These are phyloP conservation scores for Nicotiana sylvestris DNA, from an alignment of 257 asterid genomes.

Conservation along the genomic window DNA sequence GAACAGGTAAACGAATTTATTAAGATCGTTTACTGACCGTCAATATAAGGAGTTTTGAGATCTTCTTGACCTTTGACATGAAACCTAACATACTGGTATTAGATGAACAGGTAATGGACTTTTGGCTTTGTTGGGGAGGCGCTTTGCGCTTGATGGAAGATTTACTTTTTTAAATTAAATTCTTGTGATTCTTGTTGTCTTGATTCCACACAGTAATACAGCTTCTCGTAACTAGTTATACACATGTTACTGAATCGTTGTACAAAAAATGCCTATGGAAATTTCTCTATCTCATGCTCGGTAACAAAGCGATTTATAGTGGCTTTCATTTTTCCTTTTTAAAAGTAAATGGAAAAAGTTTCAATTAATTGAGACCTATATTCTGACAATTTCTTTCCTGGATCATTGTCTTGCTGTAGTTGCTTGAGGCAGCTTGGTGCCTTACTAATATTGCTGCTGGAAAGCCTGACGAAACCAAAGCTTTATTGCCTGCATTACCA, in stretches of 20 bases:
- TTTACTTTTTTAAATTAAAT: not conserved
- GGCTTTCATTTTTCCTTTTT: not conserved
- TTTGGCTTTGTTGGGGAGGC: not conserved
- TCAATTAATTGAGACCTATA: not conserved
- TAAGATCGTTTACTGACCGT: not conserved
- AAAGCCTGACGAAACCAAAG: constrained; percentile 83
- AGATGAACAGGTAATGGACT: not conserved
- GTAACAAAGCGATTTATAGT: not conserved
- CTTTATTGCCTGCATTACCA: constrained; percentile 85
- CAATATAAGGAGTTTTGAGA: not conserved
- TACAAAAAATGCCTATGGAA: not conserved
- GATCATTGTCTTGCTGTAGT: constrained; percentile 30
- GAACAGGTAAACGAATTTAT: constrained; percentile 64
- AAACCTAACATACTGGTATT: not conserved
- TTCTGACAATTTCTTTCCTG: not conserved
- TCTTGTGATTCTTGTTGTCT: not conserved
- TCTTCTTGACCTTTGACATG: not conserved
- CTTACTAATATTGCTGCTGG: constrained; percentile 97
- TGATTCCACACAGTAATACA: not conserved
- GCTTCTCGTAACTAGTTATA: not conserved
- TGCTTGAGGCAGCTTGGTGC: constrained; percentile 99
- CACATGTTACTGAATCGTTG: not conserved
- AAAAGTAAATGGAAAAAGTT: not conserved
- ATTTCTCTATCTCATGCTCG: not conserved
- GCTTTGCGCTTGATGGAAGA: not conserved